Percentiles rank a stretch among this genome's conserved stretches.
Evolutionary conservation across 2,329 filamentous ascomycete genomes (phyloP).

Genomic region (Aspergillus fijiensis): DNA sequence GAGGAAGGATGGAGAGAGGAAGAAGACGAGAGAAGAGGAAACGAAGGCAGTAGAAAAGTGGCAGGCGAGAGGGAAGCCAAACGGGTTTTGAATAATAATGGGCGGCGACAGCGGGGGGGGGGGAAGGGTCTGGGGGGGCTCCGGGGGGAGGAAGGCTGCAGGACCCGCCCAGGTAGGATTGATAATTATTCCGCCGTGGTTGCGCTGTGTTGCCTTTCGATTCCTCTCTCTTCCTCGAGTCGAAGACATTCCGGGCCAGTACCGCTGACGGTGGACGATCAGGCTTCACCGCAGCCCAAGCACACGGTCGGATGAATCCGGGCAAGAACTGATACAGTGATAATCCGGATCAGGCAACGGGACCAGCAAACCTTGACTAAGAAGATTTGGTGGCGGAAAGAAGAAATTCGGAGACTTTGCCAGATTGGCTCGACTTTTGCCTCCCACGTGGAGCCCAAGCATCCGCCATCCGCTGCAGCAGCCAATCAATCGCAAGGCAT

Average conservation of each 20-base stretch:
- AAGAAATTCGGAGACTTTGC: neutral
- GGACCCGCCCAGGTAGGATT: neutral
- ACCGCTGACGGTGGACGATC: too few species aligned
- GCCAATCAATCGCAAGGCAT: neutral
- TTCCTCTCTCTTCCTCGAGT: neutral
- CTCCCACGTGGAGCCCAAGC: conserved; percentile 6
- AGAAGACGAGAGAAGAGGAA: conserved; percentile 1
- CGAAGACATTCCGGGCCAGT: neutral
- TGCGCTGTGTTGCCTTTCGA: neutral
- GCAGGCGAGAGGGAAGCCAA: neutral
- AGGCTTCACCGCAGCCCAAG: neutral
- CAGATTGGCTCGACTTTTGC: neutral
- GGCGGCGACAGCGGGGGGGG: neutral
- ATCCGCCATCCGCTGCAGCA: neutral
- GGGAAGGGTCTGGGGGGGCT: neutral
- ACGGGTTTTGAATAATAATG: conserved; percentile 2
- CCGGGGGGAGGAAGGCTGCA: neutral
- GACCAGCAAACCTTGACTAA: conserved; percentile 1
- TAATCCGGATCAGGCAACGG: conserved; percentile 1
- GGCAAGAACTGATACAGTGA: neutral
- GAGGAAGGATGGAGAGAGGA: neutral
- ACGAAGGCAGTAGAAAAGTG: conserved; percentile 5
- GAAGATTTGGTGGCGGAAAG: conserved; percentile 3
- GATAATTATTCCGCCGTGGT: neutral
- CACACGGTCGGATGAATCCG: conserved; percentile 3